Evolutionary conservation across 2,329 filamentous ascomycete species (phyloP), one percentile per base, ranked within the genome.

Genomic region (Exophiala phaeomuriformis): DNA sequence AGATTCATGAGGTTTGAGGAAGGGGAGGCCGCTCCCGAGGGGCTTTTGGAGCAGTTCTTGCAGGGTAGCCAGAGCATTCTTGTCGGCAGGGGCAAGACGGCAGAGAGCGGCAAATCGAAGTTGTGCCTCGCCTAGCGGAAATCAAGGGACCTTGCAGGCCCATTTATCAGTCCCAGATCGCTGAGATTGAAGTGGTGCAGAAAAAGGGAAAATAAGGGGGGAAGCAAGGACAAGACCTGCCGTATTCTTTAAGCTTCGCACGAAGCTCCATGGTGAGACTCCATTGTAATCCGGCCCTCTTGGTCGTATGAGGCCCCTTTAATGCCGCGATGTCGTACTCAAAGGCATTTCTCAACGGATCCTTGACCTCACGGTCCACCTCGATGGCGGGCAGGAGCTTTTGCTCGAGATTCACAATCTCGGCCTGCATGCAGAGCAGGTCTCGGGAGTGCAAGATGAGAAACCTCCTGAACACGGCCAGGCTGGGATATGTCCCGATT

Each of bases 381-480:
- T 37, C 28, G 29, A 58, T 52, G 10, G 30, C 39, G 3, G 31
- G 4, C 10, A 32, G 12, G 2, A 54, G 42, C 8, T 3, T 52
- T 7, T 59, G 46, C 42, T 67, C 59, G 1, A 67, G 53, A 29
- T 64, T 47, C 0, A 60, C 53, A 12, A 68, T 51, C 51, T 68
- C 65, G 2, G 63, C 66, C 51, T 69, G 67, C 19, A 64, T 44
- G 43, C 65, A 66, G 3, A 68, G 60, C 3, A 68, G 32, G 44
- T 64, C 64, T 27, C 63, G 58, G 5, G 53, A 46, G 47, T 68
- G 66, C 5, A 68, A 53, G 6, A 47, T 30, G 27, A 56, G 49
- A 49, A 68, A 68, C 1, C 65, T 61, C 36, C 64, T 59, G 10
- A 67, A 60, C 0, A 67, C 64, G 4, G 63, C 63, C 6, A 59